Conservation (phyloP, 2,329 filamentous ascomycete species). For the Aspergillus ochraceus region DNA sequence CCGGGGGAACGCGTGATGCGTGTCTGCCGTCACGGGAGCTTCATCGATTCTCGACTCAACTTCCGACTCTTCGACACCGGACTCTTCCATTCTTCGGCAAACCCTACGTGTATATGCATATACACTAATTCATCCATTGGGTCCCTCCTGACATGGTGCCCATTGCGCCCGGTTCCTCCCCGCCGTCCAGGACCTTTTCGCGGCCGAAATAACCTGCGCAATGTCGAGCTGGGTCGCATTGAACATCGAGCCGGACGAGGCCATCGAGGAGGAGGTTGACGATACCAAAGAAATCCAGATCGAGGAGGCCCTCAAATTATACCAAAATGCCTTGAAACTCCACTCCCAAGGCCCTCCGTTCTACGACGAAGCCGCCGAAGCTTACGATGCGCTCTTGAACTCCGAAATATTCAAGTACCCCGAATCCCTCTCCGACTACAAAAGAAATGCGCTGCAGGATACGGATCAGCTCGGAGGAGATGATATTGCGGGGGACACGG, state of each 20-base stretch:
- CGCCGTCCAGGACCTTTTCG: slow-evolving; percentile 14
- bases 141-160: slow-evolving; percentile 23
- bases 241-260: slow-evolving; percentile 92
- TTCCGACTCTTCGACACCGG: neutral
- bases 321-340: slow-evolving; percentile 85
- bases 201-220: slow-evolving; percentile 18
- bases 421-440: slow-evolving; percentile 82
- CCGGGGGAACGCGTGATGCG: slow-evolving; percentile 22
- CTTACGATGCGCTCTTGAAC: slow-evolving; percentile 80
- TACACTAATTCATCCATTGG: too few relatives aligned
- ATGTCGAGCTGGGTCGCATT: slow-evolving; percentile 75
- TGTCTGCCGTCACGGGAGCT: slow-evolving; percentile 11
- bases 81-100: neutral
- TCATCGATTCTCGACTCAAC: neutral
- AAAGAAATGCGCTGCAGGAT: slow-evolving; percentile 61
- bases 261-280: slow-evolving; percentile 86
- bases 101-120: neutral
- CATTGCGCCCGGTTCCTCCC: slow-evolving; percentile 1
- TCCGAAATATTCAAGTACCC: slow-evolving; percentile 94
- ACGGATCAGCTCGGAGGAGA: slow-evolving; percentile 50
- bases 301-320: slow-evolving; percentile 93
- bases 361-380: slow-evolving; percentile 73
- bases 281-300: slow-evolving; percentile 96
- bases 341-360: slow-evolving; percentile 81
- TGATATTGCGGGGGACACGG: slow-evolving; percentile 19